Evolutionary conservation across 768 basidiomycete genomes (phyloP).

Genomic region (Lyophyllum shimeji): DNA sequence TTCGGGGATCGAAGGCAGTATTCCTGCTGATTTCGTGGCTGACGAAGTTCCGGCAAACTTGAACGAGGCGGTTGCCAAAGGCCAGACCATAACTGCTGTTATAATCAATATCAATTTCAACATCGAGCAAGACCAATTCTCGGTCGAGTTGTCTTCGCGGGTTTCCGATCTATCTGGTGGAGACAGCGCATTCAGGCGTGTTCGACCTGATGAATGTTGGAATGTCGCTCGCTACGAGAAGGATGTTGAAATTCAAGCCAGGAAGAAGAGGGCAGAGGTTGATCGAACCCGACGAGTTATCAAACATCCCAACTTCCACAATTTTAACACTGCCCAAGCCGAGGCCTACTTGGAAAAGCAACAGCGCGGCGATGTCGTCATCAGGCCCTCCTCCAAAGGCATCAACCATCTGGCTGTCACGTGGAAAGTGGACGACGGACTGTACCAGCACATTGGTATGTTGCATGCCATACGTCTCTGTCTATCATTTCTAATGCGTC

Average conservation of each 20-base stretch:
- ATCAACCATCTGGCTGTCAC: conserved; percentile 93
- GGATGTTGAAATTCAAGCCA: conserved; percentile 69
- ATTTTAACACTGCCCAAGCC: conserved; percentile 87
- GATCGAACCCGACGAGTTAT: conserved; percentile 82
- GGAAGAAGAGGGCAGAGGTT: conserved; percentile 84
- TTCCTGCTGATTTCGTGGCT: conserved; percentile 59
- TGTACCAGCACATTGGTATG: conserved; percentile 96
- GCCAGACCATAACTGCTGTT: conserved; percentile 78
- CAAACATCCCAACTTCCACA: conserved; percentile 98
- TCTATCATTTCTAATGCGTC: background rate
- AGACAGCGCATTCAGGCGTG: conserved; percentile 60
- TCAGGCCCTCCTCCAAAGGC: conserved; percentile 95
- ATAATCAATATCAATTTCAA: conserved; percentile 72
- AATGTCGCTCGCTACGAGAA: conserved; percentile 62
- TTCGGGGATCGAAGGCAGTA: conserved; percentile 86
- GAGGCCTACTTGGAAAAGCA: conserved; percentile 87
- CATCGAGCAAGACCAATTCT: conserved; percentile 58
- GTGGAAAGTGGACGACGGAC: conserved; percentile 96
- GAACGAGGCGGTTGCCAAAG: conserved; percentile 61
- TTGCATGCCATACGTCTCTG: background rate
- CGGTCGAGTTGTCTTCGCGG: conserved; percentile 75
- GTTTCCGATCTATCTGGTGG: conserved; percentile 58
- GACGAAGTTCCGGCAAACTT: conserved; percentile 42
- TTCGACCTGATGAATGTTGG: conserved; percentile 62
- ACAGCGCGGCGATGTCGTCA: conserved; percentile 94